Evolutionary conservation across 805 yeast genomes (phyloP).

Genomic region (Myxozyma udenii): DNA sequence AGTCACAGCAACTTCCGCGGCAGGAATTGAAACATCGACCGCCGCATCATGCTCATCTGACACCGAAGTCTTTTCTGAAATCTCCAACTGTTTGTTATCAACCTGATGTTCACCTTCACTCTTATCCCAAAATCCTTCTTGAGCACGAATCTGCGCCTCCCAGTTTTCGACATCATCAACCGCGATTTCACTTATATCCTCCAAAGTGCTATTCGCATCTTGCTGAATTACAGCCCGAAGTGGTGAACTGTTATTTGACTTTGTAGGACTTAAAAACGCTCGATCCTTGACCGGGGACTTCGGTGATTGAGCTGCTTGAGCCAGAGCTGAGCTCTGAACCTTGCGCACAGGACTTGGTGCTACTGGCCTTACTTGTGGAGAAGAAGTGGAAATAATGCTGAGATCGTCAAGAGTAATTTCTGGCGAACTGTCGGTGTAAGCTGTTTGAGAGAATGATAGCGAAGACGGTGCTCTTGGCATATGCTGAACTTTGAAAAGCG

Average conservation of each 20-base stretch:
- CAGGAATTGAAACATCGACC: neutral
- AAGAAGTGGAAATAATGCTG: neutral
- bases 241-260: neutral
- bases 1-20: neutral
- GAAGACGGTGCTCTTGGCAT: slow-evolving; percentile 24
- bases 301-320: neutral
- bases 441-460: slow-evolving; percentile 18
- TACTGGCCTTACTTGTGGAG: too few species aligned
- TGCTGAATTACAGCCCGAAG: neutral
- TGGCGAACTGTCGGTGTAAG: slow-evolving; percentile 22
- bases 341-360: neutral
- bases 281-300: neutral
- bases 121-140: neutral
- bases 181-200: neutral
- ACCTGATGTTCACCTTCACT: neutral
- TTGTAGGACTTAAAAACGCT: neutral
- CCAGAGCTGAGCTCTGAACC: neutral
- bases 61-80: neutral
- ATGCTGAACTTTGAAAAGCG: slow-evolving; percentile 9
- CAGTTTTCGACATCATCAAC: neutral
- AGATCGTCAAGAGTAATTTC: slow-evolving; percentile 1
- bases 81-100: neutral
- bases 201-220: neutral
- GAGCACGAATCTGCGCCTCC: neutral
- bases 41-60: too few species aligned